These are phyloP conservation scores for Phytomonas sp. DNA, from an alignment of 208 protist species.

Conservation along the genomic window DNA sequence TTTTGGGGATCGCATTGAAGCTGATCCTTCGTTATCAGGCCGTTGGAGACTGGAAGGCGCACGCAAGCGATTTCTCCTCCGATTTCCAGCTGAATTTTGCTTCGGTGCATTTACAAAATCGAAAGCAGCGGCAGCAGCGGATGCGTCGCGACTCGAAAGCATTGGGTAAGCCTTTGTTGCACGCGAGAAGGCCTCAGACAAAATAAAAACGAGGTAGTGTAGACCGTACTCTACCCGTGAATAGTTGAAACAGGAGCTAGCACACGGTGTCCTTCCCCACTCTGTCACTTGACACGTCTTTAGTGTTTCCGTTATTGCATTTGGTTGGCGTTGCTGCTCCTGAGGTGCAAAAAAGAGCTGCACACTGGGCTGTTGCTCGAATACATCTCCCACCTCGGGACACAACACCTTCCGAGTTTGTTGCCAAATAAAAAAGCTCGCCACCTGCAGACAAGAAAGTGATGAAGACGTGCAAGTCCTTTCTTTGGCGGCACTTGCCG, in stretches of 20 bases:
- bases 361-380: not conserved
- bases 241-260: not conserved
- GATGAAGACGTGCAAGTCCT: not conserved
- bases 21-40: not conserved
- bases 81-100: not conserved
- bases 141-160: not conserved
- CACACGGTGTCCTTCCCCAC: not conserved
- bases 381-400: not conserved
- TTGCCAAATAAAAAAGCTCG: not conserved
- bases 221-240: not conserved
- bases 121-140: not conserved
- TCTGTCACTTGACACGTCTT: not conserved
- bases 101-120: not conserved
- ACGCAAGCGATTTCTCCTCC: not conserved
- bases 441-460: not conserved
- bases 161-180: not conserved
- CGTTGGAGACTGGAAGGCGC: not conserved
- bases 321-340: not conserved
- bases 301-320: not conserved
- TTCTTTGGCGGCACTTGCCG: not conserved
- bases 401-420: not conserved
- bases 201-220: not conserved
- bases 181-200: not conserved
- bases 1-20: not conserved
- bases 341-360: not conserved